phyloP scores from a whole-genome alignment of 2,329 filamentous ascomycete genomes.

The Trichothecium roseum region DNA sequence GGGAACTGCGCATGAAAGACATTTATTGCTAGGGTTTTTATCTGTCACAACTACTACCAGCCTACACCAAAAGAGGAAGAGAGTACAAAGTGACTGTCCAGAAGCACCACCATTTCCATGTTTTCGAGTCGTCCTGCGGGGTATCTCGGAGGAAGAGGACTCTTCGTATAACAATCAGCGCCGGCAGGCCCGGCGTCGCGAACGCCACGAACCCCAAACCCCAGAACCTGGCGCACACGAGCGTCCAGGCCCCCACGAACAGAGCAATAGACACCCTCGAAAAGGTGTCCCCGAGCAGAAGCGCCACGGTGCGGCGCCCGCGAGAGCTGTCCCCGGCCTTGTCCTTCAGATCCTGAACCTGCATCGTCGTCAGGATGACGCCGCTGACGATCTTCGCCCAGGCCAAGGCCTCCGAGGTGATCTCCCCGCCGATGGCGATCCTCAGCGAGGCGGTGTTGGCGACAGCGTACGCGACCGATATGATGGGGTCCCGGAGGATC shows the following conservation, averaged over 20 bases:
- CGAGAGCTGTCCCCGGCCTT: conserved; percentile 12
- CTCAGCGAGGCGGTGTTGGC: conserved; percentile 2
- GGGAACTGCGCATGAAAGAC: no score
- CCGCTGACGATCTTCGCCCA: conserved; percentile 11
- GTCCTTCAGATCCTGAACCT: conserved; percentile 14
- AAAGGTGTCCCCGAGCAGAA: conserved; percentile 11
- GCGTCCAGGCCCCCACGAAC: conserved; percentile 9
- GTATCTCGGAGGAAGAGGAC: conserved; percentile 7
- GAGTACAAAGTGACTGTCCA: conserved; percentile 11
- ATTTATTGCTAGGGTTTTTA: no score
- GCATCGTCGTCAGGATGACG: conserved; percentile 14
- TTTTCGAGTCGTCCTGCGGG: conserved; percentile 7
- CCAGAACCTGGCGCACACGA: conserved; percentile 10
- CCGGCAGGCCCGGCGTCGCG: conserved; percentile 2
- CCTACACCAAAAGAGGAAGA: conserved; percentile 5
- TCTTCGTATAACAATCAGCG: conserved; percentile 6
- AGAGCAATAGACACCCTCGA: conserved; percentile 10
- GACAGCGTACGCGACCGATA: conserved; percentile 7
- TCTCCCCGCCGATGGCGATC: conserved; percentile 1
- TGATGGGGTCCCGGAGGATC: conserved; percentile 13
- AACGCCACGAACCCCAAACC: conserved; percentile 5
- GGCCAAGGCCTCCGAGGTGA: conserved; percentile 8
- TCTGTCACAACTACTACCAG: no score
- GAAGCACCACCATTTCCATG: conserved; percentile 8
- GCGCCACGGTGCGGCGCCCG: conserved; percentile 12